Conservation (phyloP, 2,329 filamentous ascomycete genomes). For the Pseudopithomyces maydicus region DNA sequence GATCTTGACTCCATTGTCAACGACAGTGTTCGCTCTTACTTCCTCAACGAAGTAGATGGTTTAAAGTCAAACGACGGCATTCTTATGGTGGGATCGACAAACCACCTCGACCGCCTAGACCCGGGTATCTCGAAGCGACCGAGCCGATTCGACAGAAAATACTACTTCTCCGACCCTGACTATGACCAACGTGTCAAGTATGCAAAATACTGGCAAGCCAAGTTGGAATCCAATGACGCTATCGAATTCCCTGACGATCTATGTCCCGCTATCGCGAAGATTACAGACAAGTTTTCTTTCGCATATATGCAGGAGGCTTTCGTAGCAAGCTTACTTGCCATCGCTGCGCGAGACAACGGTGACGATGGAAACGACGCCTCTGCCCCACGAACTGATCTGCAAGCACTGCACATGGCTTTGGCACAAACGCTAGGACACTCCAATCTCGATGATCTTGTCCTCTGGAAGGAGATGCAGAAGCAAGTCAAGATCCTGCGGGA, state of each 20-base stretch:
- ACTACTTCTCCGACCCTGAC: conserved; percentile 50
- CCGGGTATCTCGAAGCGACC: conserved; percentile 62
- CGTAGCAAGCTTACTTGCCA: conserved; percentile 46
- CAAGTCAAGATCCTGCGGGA: conserved; percentile 50
- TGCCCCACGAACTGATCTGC: conserved; percentile 18
- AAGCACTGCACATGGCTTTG: conserved; percentile 10
- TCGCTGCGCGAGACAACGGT: conserved; percentile 31
- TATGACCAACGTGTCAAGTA: conserved; percentile 48
- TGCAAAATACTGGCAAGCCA: conserved; percentile 51
- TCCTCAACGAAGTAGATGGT: conserved; percentile 75
- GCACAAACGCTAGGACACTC: conserved; percentile 11
- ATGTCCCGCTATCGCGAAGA: conserved; percentile 46
- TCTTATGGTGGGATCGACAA: conserved; percentile 70
- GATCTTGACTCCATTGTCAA: conserved; percentile 71
- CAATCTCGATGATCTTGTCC: conserved; percentile 43
- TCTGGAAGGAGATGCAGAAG: conserved; percentile 50
- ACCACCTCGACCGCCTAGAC: conserved; percentile 68
- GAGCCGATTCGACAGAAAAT: conserved; percentile 54
- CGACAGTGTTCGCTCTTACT: conserved; percentile 67
- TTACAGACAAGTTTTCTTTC: conserved; percentile 52
- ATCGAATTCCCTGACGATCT: conserved; percentile 50
- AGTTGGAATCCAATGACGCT: conserved; percentile 43
- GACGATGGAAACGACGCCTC: conserved; percentile 21
- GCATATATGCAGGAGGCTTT: conserved; percentile 54
- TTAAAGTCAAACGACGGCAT: conserved; percentile 73